These are phyloP conservation scores for Clitocybe nebularis DNA, from an alignment of 1,284 basidiomycete genomes.

Conservation along the genomic window DNA sequence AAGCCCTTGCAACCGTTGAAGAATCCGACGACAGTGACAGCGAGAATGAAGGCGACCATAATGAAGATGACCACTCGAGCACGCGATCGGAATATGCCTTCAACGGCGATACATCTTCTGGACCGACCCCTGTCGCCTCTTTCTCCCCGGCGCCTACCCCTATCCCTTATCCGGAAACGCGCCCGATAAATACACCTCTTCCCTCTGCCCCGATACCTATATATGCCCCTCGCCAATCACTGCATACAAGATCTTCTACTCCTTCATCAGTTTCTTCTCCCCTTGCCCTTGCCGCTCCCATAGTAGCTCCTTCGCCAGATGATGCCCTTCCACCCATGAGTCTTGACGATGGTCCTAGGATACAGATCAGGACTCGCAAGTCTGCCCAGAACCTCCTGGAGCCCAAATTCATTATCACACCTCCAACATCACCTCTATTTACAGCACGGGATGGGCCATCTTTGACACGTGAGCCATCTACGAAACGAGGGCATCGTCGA, in stretches of 20 bases:
- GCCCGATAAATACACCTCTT: slow-evolving; percentile 21
- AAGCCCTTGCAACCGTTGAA: slow-evolving; percentile 58
- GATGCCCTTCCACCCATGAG: slow-evolving; percentile 32
- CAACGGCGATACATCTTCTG: slow-evolving; percentile 41
- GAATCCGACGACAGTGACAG: slow-evolving; percentile 47
- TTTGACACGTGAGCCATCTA: slow-evolving; percentile 42
- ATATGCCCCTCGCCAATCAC: slow-evolving; percentile 43
- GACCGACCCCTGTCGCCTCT: slow-evolving; percentile 67
- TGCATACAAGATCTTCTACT: slow-evolving; percentile 76
- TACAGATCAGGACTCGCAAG: slow-evolving; percentile 50
- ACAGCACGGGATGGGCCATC: slow-evolving; percentile 50
- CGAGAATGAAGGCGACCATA: slow-evolving; percentile 29
- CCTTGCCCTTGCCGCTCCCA: slow-evolving; percentile 74
- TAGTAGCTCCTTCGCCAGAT: slow-evolving; percentile 65
- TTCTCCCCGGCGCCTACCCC: slow-evolving; percentile 50
- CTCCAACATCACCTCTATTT: slow-evolving; percentile 70
- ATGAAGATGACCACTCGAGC: slow-evolving; percentile 52
- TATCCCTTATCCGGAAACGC: slow-evolving; percentile 28
- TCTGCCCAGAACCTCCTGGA: slow-evolving; percentile 66
- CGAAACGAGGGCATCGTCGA: slow-evolving; percentile 57
- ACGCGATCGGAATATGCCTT: slow-evolving; percentile 65
- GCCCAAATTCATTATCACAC: slow-evolving; percentile 63
- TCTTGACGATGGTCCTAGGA: slow-evolving; percentile 24
- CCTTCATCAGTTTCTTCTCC: slow-evolving; percentile 83
- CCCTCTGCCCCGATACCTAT: slow-evolving; percentile 27